These are phyloP conservation scores for Ananas comosus DNA, from an alignment of 176 grass and related monocot species.

Conservation along the genomic window DNA sequence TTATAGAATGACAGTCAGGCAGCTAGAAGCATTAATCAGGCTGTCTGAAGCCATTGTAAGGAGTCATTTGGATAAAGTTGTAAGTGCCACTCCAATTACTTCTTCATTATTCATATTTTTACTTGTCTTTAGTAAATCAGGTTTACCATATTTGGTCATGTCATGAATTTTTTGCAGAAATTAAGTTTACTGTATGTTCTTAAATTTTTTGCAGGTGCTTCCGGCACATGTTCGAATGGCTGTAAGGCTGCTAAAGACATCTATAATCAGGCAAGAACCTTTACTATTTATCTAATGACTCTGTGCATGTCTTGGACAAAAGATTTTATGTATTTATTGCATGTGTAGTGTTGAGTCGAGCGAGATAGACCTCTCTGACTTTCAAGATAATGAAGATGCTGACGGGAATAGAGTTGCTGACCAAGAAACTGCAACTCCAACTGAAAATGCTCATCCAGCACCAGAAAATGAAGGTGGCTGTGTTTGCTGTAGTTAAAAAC, in stretches of 20 bases:
- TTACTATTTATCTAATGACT: neutral
- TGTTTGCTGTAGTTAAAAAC: neutral
- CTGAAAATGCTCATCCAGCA: constrained; percentile 26
- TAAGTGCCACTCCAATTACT: constrained; percentile 28
- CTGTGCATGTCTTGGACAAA: neutral
- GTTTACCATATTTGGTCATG: neutral
- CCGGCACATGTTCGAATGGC: constrained; percentile 88
- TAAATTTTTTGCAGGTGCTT: constrained; percentile 46
- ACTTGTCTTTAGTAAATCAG: neutral
- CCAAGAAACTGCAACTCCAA: constrained; percentile 27
- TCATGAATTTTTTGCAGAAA: neutral
- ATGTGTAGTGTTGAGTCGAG: constrained; percentile 88
- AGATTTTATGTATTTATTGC: neutral
- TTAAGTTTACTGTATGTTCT: constrained; percentile 13
- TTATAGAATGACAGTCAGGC: constrained; percentile 98
- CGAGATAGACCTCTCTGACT: constrained; percentile 97
- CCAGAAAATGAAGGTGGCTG: constrained; percentile 41
- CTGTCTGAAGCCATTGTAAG: constrained; percentile 94
- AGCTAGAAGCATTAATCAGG: constrained; percentile 89
- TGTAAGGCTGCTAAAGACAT: constrained; percentile 92
- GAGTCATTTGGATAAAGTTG: constrained; percentile 84
- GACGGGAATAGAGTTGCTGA: constrained; percentile 18
- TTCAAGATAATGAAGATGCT: constrained; percentile 61
- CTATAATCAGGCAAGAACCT: constrained; percentile 64
- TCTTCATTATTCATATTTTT: neutral